Percentiles rank a stretch among this genome's conserved stretches.
Evolutionary conservation across 345 rosid genomes (phyloP).

Genomic region (Combretum micranthum): DNA sequence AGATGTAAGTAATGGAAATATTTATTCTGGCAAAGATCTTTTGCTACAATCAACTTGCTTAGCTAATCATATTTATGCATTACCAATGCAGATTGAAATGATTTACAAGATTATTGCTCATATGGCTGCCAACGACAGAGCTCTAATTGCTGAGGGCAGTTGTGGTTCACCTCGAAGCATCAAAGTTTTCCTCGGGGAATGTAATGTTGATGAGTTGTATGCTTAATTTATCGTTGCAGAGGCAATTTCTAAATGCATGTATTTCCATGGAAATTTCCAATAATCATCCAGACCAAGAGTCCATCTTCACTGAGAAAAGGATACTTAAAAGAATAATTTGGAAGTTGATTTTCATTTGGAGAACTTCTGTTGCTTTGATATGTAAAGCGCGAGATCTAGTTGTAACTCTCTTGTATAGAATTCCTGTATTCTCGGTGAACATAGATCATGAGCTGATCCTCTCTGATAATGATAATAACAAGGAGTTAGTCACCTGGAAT

Average conservation of each 20-base stretch:
- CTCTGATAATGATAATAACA: no score
- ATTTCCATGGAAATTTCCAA: conserved; percentile 7
- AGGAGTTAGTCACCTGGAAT: no score
- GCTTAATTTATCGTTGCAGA: conserved; percentile 15
- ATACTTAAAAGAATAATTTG: no score
- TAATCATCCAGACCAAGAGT: background rate
- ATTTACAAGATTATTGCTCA: conserved; percentile 90
- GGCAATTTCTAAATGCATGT: conserved; percentile 4
- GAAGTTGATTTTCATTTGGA: no score
- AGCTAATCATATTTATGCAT: conserved; percentile 6
- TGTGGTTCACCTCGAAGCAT: conserved; percentile 92
- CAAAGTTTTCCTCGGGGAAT: conserved; percentile 80
- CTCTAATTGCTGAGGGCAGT: conserved; percentile 79
- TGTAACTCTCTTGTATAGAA: no score
- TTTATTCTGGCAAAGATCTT: background rate
- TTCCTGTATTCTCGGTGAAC: no score
- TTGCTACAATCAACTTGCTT: background rate
- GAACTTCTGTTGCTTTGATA: no score
- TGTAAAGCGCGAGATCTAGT: no score
- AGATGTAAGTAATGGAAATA: conserved; percentile 38
- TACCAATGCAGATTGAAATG: conserved; percentile 79
- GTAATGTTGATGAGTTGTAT: conserved; percentile 66
- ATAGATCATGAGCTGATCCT: no score
- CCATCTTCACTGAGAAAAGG: no score
- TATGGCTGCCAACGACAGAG: conserved; percentile 95